These are phyloP conservation scores for Tephrocybe rancida DNA, from an alignment of 768 basidiomycete genomes.

Conservation along the genomic window DNA sequence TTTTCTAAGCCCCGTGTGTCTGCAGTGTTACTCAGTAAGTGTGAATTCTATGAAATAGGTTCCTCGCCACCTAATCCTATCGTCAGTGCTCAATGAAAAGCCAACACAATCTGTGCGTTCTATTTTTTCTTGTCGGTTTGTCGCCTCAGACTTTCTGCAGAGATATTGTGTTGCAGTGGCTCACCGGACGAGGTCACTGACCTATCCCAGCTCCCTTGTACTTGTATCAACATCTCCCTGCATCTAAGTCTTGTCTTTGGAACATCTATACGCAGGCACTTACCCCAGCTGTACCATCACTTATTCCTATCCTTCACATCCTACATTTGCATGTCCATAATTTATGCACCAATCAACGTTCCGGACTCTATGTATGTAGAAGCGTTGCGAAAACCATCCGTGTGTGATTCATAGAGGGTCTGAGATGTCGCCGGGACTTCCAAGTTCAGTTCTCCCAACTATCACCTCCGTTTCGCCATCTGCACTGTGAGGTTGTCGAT, in stretches of 20 bases:
- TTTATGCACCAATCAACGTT: too few relatives aligned
- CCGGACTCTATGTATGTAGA: background rate
- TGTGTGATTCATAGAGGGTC: background rate
- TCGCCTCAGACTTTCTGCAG: conserved; percentile 33
- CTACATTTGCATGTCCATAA: conserved; percentile 4
- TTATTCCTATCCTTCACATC: background rate
- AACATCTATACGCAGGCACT: background rate
- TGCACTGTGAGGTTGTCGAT: conserved; percentile 89
- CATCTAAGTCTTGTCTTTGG: conserved; percentile 5
- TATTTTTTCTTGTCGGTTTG: background rate
- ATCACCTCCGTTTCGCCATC: conserved; percentile 77
- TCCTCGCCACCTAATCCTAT: conserved; percentile 4
- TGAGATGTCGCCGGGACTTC: too few relatives aligned
- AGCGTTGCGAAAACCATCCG: too few relatives aligned
- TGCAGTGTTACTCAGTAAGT: conserved; percentile 79
- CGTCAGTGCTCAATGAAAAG: conserved; percentile 93
- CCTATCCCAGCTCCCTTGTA: conserved; percentile 1
- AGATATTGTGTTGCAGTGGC: conserved; percentile 89
- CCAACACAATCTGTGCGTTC: conserved; percentile 83
- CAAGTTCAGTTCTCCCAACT: too few relatives aligned
- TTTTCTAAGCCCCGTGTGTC: background rate
- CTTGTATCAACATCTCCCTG: conserved; percentile 3
- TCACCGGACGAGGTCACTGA: conserved; percentile 74
- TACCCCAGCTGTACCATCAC: conserved; percentile 8
- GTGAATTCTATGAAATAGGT: background rate